Evolutionary conservation across 192 early-diverging fungal species (phyloP).

Genomic region (Chytriomyces sp.): DNA sequence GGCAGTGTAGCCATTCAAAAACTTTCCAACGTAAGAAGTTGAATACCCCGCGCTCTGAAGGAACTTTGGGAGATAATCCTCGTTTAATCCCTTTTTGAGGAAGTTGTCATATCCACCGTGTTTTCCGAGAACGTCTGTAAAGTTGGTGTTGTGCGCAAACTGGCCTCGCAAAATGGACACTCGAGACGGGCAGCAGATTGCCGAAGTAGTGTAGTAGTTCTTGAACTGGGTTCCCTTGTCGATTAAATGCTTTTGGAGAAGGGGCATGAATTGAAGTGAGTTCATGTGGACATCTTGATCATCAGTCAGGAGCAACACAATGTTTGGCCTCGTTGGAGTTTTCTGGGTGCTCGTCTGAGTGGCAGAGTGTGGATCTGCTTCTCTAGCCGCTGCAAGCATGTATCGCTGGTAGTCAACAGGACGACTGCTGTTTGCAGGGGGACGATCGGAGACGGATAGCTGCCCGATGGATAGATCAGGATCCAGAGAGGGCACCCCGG

Average conservation of each 20-base stretch:
- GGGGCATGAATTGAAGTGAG: slow-evolving; percentile 62
- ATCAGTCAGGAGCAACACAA: slow-evolving; percentile 67
- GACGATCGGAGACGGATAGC: too few species aligned
- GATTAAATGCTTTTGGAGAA: slow-evolving; percentile 61
- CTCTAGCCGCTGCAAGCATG: too few species aligned
- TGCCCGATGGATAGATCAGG: too few species aligned
- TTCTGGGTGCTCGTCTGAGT: too few species aligned
- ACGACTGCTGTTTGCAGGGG: too few species aligned
- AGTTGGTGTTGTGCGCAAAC: slow-evolving; percentile 68
- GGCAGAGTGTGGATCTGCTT: too few species aligned
- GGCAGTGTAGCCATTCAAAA: slow-evolving; percentile 56
- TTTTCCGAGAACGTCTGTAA: slow-evolving; percentile 4
- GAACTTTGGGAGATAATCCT: slow-evolving; percentile 56
- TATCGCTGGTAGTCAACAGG: too few species aligned
- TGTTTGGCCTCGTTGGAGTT: slow-evolving; percentile 52
- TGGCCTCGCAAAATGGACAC: slow-evolving; percentile 60
- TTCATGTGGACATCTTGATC: slow-evolving; percentile 63
- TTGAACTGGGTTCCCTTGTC: slow-evolving; percentile 61
- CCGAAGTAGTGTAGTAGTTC: slow-evolving; percentile 65
- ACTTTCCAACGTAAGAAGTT: slow-evolving; percentile 71
- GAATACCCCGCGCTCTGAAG: slow-evolving; percentile 59
- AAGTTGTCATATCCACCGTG: slow-evolving; percentile 41
- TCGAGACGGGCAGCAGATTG: slow-evolving; percentile 67
- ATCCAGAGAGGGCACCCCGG: too few species aligned
- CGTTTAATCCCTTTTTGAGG: slow-evolving; percentile 37